Base-by-base conservation (phyloP, 2,329 filamentous ascomycete genomes). In the Cordyceps pruinosa region DNA sequence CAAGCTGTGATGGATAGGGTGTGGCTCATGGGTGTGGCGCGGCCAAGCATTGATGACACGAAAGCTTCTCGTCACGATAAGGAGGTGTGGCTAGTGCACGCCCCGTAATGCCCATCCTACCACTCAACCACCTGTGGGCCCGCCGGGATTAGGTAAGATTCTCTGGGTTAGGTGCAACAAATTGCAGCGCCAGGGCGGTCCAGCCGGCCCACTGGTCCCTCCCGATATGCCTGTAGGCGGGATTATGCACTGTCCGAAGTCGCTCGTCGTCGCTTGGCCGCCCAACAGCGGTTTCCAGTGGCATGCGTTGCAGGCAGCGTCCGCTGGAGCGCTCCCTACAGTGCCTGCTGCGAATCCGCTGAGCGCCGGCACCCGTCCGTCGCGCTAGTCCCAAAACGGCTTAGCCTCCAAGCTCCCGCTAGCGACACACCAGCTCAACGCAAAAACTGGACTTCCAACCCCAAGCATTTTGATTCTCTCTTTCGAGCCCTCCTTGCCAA, bases 361-460 rank as follows among this genome's bases (percentile, higher is more conserved):
- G 50, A 48, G 34, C 58, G 53, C 58, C 58, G 53, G 58, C 53
- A 59, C 47, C 52, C 58, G 58, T 53, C 52, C 52, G 53, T 39
- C 17, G 23, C 12, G 15, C 58, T 57, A 59, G 48, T 53, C 58
- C 53, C 26, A 45, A 54, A 5, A 3, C 13, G 34, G 58, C 5
- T 30, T 59, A 59, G 52, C 23, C 35, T n/a, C 21, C 34, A 59
- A 59, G 47, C 49, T 58, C 45, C 49, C 56, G 49, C 49, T 49
- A 58, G 56, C 42, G 35, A 58, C 21, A 58, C 21, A 50, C 19
- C 53, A 59, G 53, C 58, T 59, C 58, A 59, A 59, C 58, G 58
- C 58, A 59, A 59, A 59, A 59, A 56, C 34, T 59, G 48, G 58
- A 52, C 58, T 51, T 45, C 17, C 17, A 52, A 50, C 58, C 58